Evolutionary conservation across 192 early-diverging fungal genomes (phyloP), one percentile per base, ranked within the genome.

Genomic region (Glomus cerebriforme): DNA sequence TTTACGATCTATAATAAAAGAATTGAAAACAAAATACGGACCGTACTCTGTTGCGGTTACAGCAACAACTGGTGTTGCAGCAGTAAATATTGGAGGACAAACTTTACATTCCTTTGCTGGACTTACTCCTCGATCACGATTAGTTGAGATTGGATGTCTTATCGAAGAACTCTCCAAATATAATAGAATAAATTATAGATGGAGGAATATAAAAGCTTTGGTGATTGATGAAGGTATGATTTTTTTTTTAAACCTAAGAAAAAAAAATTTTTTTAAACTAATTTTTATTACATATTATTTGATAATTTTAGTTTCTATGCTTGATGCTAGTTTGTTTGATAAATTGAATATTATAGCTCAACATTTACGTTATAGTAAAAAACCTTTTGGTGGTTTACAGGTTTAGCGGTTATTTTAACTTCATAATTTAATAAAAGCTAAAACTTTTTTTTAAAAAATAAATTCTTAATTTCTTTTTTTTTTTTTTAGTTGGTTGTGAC

Each of bases 311-410:
- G 49, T 91, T 12, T 94, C 93, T 1, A 95, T 95, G 94, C 79
- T 95, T 10, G 93, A 95, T 65, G 90, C 81, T 1, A 85, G 70
- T 1, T 83, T 93, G 19, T 91, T 95, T 81, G 93, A 94, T n/a
- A 92, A 92, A 7, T 77, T 95, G 6, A 91, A 95, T 78, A 69
- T 69, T 10, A 81, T 93, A 59, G 94, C 92, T n/a, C 82, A 90
- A 34, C 35, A 60, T 29, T 31, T 92, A n/a, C 76, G 83, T 3
- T 79, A 47, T 24, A 64, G 60, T 3, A 26, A 54, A 27, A 26
- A 37, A 19, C 94, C 91, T 0, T 95, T 94, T 88, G 94, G 94
- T 35, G 93, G 93, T 2, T 88, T 95, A 34, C 94, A 95, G 76
- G 49, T 54, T 54, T 17, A n/a, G n/a, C 7, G 19, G 22, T 54